These are phyloP conservation scores for Starmera dryadoides DNA, from an alignment of 805 yeast species.

Conservation along the genomic window DNA sequence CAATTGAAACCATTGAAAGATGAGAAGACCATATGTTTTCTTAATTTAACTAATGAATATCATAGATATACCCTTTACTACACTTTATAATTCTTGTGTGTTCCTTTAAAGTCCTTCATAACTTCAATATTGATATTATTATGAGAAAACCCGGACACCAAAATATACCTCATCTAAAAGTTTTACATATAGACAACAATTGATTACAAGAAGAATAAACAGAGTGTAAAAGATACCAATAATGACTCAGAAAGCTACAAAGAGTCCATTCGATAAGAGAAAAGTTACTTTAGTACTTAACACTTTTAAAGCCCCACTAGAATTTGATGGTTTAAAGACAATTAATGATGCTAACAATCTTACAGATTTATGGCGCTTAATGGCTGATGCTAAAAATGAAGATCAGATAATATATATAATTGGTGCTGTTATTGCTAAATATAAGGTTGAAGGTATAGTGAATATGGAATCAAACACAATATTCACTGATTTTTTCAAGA, in stretches of 20 bases:
- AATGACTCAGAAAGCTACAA: neutral
- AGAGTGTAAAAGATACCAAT: too few species aligned
- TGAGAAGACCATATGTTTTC: too few species aligned
- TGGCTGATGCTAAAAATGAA: constrained; percentile 30
- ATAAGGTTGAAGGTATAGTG: constrained; percentile 1
- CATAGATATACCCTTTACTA: too few species aligned
- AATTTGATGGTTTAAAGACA: neutral
- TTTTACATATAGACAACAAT: too few species aligned
- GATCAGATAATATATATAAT: constrained; percentile 32
- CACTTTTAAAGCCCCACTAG: neutral
- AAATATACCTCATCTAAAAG: too few species aligned
- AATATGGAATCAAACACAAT: neutral
- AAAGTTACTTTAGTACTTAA: neutral
- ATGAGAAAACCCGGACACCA: too few species aligned
- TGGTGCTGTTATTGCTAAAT: constrained; percentile 10
- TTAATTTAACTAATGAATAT: too few species aligned
- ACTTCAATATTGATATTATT: too few species aligned
- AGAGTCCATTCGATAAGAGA: neutral
- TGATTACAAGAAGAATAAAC: too few species aligned
- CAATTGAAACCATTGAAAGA: too few species aligned
- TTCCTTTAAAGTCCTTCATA: too few species aligned
- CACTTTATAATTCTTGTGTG: too few species aligned
- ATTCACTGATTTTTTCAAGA: neutral
- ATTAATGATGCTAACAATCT: neutral
- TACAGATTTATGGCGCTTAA: constrained; percentile 30